A percentile compares a stretch with the other conserved stretches of the same genome.
Evolutionary conservation across 1,284 basidiomycete species (phyloP).

Genomic region (Blastosporella zonata): DNA sequence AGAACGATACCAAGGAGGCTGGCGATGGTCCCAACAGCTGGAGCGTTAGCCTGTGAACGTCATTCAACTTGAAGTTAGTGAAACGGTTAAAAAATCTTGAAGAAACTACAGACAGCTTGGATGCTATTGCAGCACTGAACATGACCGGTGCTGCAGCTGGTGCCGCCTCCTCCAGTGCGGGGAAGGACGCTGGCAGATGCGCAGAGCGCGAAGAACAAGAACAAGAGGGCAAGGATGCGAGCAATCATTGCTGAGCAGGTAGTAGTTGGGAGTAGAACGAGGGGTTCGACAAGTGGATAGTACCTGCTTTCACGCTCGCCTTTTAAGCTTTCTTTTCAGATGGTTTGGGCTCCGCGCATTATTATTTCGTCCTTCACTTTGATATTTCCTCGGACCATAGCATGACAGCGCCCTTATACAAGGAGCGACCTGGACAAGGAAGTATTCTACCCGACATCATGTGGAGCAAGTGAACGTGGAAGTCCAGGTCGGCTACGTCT

Average conservation of each 20-base stretch:
- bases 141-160: constrained; percentile 28
- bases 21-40: constrained; percentile 1
- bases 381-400: background rate
- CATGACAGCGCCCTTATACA: background rate
- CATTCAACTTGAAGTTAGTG: background rate
- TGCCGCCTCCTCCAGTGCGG: constrained; percentile 7
- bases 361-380: background rate
- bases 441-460: background rate
- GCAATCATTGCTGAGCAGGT: background rate
- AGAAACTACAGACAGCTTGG: constrained; percentile 17
- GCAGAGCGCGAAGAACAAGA: background rate
- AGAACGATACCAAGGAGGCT: background rate
- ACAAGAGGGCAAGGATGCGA: background rate
- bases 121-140: constrained; percentile 31
- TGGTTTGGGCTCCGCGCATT: background rate
- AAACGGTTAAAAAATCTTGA: background rate
- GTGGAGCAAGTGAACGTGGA: no score
- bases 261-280: constrained; percentile 3
- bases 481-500: no score
- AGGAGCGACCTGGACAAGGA: background rate
- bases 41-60: background rate
- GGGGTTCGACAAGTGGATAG: background rate
- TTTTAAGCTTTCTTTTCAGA: no score
- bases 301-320: no score
- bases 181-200: background rate